Percentiles rank a stretch among this genome's conserved stretches.
Evolutionary conservation across 2,329 filamentous ascomycete species (phyloP).

Genomic region (Colletotrichum siamense): DNA sequence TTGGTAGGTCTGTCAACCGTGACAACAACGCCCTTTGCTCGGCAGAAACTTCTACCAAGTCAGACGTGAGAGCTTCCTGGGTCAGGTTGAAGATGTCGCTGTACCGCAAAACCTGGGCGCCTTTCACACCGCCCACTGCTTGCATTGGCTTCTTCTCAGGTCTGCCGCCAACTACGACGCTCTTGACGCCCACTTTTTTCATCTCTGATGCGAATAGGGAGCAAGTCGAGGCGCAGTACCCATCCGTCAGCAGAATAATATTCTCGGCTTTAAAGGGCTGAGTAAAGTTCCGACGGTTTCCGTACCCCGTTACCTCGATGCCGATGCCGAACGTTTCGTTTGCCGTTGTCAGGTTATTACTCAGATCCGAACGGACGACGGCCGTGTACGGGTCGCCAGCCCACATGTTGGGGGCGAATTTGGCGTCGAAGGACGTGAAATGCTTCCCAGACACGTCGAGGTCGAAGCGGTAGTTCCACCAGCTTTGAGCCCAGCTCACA

Average conservation of each 20-base stretch:
- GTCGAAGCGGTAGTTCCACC: constrained; percentile 43
- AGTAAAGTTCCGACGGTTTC: constrained; percentile 49
- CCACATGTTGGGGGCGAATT: constrained; percentile 43
- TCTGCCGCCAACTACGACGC: background rate
- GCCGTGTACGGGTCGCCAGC: constrained; percentile 60
- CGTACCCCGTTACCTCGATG: constrained; percentile 56
- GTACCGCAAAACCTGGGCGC: constrained; percentile 43
- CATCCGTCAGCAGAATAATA: constrained; percentile 62
- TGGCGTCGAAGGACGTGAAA: constrained; percentile 53
- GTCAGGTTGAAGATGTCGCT: constrained; percentile 26
- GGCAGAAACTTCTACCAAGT: constrained; percentile 28
- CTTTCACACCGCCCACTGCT: constrained; percentile 42
- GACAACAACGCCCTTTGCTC: constrained; percentile 30
- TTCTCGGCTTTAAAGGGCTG: constrained; percentile 62
- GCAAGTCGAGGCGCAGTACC: constrained; percentile 64
- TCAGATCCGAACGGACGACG: constrained; percentile 55
- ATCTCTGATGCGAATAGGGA: constrained; percentile 61
- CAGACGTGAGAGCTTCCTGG: background rate
- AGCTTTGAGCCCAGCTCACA: constrained; percentile 49
- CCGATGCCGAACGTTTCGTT: constrained; percentile 45
- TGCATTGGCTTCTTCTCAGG: constrained; percentile 51
- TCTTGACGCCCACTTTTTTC: constrained; percentile 29
- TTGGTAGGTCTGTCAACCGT: constrained; percentile 35
- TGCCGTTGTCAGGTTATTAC: constrained; percentile 43
- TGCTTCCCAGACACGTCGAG: constrained; percentile 53